These are phyloP conservation scores for Alopecurus myosuroides DNA, from an alignment of 176 grass and related monocot genomes.

Conservation along the genomic window DNA sequence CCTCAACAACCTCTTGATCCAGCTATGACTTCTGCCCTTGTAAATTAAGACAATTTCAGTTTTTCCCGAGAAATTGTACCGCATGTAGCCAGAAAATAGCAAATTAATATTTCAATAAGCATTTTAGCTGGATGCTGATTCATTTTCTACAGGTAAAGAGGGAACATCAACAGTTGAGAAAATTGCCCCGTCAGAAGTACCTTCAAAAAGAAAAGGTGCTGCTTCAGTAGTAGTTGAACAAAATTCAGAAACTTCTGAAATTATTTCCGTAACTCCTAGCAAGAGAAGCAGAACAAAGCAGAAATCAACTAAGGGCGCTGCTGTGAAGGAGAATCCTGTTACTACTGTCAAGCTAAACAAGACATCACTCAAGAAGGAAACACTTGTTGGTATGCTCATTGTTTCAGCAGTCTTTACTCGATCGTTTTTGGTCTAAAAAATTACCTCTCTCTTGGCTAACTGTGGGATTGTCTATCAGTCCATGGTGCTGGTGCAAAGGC, in stretches of 20 bases:
- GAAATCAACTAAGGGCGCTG: slow-evolving; percentile 32
- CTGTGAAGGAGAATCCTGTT: slow-evolving; percentile 15
- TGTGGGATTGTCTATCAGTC: slow-evolving; percentile 8
- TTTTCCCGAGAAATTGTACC: not conserved
- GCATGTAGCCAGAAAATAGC: slow-evolving; percentile 13
- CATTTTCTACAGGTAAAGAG: slow-evolving; percentile 36
- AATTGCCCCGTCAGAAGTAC: not conserved
- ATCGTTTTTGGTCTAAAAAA: slow-evolving; percentile 9
- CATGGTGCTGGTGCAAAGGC: slow-evolving; percentile 8
- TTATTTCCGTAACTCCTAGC: slow-evolving; percentile 40
- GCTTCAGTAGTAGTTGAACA: slow-evolving; percentile 47
- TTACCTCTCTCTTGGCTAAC: slow-evolving; percentile 21
- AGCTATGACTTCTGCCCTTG: not conserved
- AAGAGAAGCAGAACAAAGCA: slow-evolving; percentile 70
- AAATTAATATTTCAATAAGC: not conserved
- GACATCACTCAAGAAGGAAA: slow-evolving; percentile 36
- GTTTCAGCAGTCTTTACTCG: slow-evolving; percentile 11
- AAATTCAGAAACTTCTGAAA: slow-evolving; percentile 34
- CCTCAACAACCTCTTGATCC: not conserved
- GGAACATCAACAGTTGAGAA: slow-evolving; percentile 19
- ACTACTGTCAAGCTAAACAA: slow-evolving; percentile 43
- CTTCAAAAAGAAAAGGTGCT: slow-evolving; percentile 64
- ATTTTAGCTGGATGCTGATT: not conserved
- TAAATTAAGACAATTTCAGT: not conserved
- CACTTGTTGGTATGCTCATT: slow-evolving; percentile 37